Evolutionary conservation across 108 stramenopile genomes (phyloP).

Genomic region (Epithemia pelagica): DNA sequence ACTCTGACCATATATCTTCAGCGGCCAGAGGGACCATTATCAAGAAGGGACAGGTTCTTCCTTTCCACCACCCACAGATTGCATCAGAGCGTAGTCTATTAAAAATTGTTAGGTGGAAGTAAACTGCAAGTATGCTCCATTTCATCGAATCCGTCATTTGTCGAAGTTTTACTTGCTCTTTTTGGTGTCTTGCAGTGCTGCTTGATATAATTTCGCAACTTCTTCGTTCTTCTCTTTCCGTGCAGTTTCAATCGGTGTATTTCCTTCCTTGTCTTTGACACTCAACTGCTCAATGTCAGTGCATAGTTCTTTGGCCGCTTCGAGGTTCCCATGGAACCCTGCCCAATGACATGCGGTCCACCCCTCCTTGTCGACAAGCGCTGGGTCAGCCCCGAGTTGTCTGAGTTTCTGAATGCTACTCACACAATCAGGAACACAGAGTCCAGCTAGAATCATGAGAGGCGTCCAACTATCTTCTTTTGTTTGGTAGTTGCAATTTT

Average conservation of each 20-base stretch:
- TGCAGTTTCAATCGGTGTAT: conserved; percentile 60
- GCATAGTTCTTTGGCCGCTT: conserved; percentile 57
- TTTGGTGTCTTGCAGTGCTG: conserved; percentile 14
- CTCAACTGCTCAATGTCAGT: conserved; percentile 36
- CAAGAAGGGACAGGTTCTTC: too few relatives aligned
- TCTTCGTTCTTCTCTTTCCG: conserved; percentile 65
- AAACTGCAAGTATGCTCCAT: too few relatives aligned
- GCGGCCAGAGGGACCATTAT: too few relatives aligned
- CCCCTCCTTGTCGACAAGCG: conserved; percentile 64
- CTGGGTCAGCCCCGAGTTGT: conserved; percentile 67
- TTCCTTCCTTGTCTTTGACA: conserved; percentile 82
- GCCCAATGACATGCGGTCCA: conserved; percentile 89
- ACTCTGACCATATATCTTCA: too few relatives aligned
- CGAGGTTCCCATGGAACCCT: conserved; percentile 71
- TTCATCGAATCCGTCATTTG: too few relatives aligned
- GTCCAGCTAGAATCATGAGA: conserved; percentile 74
- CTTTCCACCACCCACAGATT: too few relatives aligned
- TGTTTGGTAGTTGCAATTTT: conserved; percentile 69
- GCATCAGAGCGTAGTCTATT: too few relatives aligned
- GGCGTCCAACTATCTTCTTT: conserved; percentile 83
- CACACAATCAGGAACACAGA: conserved; percentile 41
- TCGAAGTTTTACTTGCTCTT: conserved; percentile 15
- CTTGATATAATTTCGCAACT: conserved; percentile 59
- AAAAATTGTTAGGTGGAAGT: too few relatives aligned
- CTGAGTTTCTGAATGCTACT: conserved; percentile 52